Evolutionary conservation across 2,329 filamentous ascomycete genomes (phyloP).

Genomic region (Xylariaceae sp.): DNA sequence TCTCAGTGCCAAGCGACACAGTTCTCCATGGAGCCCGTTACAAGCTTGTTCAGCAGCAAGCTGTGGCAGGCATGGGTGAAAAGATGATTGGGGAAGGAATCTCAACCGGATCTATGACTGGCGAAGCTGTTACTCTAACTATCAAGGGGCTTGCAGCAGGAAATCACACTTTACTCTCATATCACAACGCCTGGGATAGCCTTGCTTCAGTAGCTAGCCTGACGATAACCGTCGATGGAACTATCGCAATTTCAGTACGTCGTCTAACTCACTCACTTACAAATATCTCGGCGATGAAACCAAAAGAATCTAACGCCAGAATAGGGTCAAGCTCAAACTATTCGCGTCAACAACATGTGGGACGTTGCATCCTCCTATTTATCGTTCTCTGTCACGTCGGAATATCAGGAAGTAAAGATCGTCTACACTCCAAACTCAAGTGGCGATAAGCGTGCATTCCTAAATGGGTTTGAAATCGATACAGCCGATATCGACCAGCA

Average conservation of each 20-base stretch:
- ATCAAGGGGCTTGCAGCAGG: constrained; percentile 38
- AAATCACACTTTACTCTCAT: constrained; percentile 38
- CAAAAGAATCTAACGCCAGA: neutral
- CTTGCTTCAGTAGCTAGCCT: constrained; percentile 32
- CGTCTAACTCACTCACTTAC: neutral
- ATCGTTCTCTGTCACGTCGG: constrained; percentile 31
- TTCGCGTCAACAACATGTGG: constrained; percentile 42
- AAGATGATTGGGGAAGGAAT: constrained; percentile 1
- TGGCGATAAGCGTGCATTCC: constrained; percentile 33
- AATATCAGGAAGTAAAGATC: constrained; percentile 34
- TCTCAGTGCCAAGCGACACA: neutral
- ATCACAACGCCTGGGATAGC: constrained; percentile 42
- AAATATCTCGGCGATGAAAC: neutral
- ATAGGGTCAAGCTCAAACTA: constrained; percentile 31
- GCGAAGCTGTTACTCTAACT: constrained; percentile 29
- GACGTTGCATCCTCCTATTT: constrained; percentile 39
- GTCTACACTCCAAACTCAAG: constrained; percentile 32
- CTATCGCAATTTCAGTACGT: constrained; percentile 13
- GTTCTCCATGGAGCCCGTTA: neutral
- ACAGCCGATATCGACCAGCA: constrained; percentile 30
- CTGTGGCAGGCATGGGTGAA: neutral
- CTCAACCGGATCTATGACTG: neutral
- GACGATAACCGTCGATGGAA: constrained; percentile 35
- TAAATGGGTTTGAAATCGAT: constrained; percentile 44
- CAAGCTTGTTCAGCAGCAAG: neutral